Evolutionary conservation across 2,329 filamentous ascomycete genomes (phyloP).

Genomic region (Rhynchosporium graminicola): DNA sequence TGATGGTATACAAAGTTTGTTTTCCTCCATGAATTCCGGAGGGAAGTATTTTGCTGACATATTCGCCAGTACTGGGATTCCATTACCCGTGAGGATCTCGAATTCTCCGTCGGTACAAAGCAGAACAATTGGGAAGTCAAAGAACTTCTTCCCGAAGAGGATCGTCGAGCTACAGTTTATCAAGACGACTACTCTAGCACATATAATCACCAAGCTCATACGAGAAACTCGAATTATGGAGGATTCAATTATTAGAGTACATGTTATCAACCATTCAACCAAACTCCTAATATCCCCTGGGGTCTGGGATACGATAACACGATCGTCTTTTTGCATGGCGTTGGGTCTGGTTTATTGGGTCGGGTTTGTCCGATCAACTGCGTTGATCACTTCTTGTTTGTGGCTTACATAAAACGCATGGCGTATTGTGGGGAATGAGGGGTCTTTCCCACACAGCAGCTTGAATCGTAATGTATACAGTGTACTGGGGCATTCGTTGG

Average conservation of each 20-base stretch:
- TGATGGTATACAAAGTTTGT: conserved; percentile 98
- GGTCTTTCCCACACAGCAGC: no score
- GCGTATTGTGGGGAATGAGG: conserved; percentile 9
- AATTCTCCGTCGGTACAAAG: conserved; percentile 94
- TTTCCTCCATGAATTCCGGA: not conserved
- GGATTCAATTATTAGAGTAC: conserved; percentile 35
- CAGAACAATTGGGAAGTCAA: conserved; percentile 99
- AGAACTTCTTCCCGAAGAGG: conserved; percentile 58
- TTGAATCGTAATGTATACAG: conserved; percentile 14
- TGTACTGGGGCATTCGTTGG: conserved; percentile 1
- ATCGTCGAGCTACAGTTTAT: conserved; percentile 39
- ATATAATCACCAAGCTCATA: conserved; percentile 29
- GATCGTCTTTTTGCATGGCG: conserved; percentile 13
- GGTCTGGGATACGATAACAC: not conserved
- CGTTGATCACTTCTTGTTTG: not conserved
- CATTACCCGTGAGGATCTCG: conserved; percentile 96
- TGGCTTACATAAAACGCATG: not conserved
- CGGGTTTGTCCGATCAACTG: not conserved
- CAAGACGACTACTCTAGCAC: conserved; percentile 38
- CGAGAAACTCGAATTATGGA: conserved; percentile 40
- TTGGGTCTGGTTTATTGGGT: conserved; percentile 1
- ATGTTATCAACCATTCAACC: no score
- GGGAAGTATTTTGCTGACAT: conserved; percentile 18
- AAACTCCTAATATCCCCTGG: no score
- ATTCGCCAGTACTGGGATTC: conserved; percentile 88